These are phyloP conservation scores for Sarcocystis neurona DNA, from an alignment of 169 alveolate species.

Conservation along the genomic window DNA sequence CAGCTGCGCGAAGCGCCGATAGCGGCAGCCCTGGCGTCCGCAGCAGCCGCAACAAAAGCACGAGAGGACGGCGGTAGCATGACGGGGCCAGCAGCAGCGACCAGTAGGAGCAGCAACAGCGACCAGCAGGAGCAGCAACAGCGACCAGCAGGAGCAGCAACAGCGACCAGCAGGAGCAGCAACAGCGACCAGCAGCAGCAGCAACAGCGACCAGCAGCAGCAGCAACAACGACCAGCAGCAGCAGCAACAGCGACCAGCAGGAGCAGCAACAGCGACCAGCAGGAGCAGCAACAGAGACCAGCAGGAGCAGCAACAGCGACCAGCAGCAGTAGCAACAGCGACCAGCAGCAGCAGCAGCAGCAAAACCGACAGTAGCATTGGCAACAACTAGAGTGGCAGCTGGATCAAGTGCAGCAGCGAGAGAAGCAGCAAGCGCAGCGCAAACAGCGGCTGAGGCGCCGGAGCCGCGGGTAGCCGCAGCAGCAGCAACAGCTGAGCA, in stretches of 20 bases:
- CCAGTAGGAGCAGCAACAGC: too few species aligned
- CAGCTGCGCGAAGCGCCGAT: too few species aligned
- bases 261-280: background rate
- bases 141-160: background rate
- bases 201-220: background rate
- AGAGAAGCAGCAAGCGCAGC: background rate
- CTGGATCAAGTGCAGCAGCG: background rate
- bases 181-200: background rate
- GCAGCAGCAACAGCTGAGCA: conserved; percentile 22
- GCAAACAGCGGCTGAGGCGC: background rate
- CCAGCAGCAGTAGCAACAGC: conserved; percentile 5
- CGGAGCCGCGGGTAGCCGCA: conserved; percentile 19
- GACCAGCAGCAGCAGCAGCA: conserved; percentile 25
- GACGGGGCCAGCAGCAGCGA: too few species aligned
- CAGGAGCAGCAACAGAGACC: background rate
- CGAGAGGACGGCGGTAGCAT: too few species aligned
- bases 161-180: background rate
- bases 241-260: background rate
- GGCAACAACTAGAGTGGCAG: background rate
- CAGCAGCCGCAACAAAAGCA: too few species aligned
- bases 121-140: background rate
- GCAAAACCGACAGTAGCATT: background rate
- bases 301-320: too few species aligned
- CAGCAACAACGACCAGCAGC: background rate
- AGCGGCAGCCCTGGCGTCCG: too few species aligned